Base-by-base conservation (phyloP, 2,329 filamentous ascomycete species). In the Xylogone sp. region DNA sequence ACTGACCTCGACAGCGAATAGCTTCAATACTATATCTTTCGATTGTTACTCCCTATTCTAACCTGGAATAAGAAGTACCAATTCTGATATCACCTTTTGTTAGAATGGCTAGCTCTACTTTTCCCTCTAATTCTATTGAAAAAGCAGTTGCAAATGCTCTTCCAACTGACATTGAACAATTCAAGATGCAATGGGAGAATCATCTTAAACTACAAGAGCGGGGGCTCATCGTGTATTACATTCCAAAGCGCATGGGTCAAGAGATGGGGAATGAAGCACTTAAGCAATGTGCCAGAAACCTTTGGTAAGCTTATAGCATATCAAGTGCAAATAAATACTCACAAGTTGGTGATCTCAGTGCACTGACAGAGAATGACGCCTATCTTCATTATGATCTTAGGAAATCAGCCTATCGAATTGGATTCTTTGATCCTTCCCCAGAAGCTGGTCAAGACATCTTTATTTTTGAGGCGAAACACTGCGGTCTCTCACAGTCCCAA, bases 341-440 rank as follows among this genome's bases (percentile, higher is more conserved):
- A 39, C 34, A 39, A 4, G 5, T 18, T 18, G 5, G 10, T 4
- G 34, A 5, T 16, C 27, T 6, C 27, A 45, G 21, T 27, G n/a
- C 27, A 27, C 10, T 45, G 21, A 27, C 43, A 45, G 27, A 51
- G 44, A 24, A 29, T 27, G 21, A 46, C 34, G 21, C 46, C 2
- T 48, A 39, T 20, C 18, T 51, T 34, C 45, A 51, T 45, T 48
- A 21, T 21, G 45, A 51, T n/a, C n/a, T 43, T 12, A 31, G 46
- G 21, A 48, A 45, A 31, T 43, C 24, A 3, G 20, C 45, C 18
- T 51, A 51, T 43, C 49, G 49, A 9, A 47, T 51, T 19, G 49
- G 49, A 24, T 39, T 39, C n/a, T 39, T 39, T 39, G 34, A 39
- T 39, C 43, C 43, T 45, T 22, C 21, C 4, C 19, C 43, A 45